Evolutionary conservation across 257 asterid genomes (phyloP), one percentile per base, ranked within the genome.

Genomic region (Penstemon newberryi): DNA sequence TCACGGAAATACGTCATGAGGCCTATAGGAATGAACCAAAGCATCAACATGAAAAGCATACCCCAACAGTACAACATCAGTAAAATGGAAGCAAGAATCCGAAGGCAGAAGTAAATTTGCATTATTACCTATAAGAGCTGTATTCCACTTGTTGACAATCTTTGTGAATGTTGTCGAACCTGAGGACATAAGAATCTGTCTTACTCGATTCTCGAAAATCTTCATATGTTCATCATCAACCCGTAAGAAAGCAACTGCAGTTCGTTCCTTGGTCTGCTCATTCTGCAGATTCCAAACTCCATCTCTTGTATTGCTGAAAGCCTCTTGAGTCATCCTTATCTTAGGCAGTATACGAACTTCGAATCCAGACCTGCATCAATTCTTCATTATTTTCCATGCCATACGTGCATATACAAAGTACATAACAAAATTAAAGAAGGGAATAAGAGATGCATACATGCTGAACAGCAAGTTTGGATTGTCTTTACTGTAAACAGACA

Each of bases 221-320:
- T 94, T 94, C 99, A 94, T 94, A 77, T 94, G 97, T 78, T 94
- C 99, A 71, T 91, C 99, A 82, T 94, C 99, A 12, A 94, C 99
- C 56, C 99, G 77, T 76, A 94, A 68, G 86, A 94, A 94, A 68
- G 99, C 97, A 79, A 91, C 90, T 2, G 99, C 97, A 8, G 99
- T 94, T 12, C 96, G 89, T 70, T 94, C 97, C 80, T 94, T 94
- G 3, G 99, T 94, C 80, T 87, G 99, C 75, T 91, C 99, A 70
- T 94, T 94, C 74, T 94, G 96, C 76, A 94, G 80, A 73, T 94
- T 91, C 99, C 99, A 94, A 66, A 94, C 97, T 64, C 97, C 99
- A 76, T 94, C 99, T 78, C 86, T 83, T 19, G 96, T 89, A 77
- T 89, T 94, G 86, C 97, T 94, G 74, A 94, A 94, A 66, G 99